Evolutionary conservation across 1,284 basidiomycete genomes (phyloP), one percentile per base, ranked within the genome.

Genomic region (Ceratorhiza oryzae-sativae): DNA sequence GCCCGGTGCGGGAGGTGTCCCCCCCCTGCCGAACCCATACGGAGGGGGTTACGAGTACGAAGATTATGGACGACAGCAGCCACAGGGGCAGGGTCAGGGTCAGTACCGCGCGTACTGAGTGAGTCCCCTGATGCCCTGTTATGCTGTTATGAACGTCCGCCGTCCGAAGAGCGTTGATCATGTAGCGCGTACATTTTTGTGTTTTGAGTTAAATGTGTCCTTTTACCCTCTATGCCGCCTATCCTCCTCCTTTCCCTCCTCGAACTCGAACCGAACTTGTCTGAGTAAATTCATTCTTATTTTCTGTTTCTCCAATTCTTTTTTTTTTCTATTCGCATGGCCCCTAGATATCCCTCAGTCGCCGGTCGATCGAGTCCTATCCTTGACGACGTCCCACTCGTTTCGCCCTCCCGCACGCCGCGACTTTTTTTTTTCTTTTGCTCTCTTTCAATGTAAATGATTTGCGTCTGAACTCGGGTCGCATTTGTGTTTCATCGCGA

Each of bases 141-240:
- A 68, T 68, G 65, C 32, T 34, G 20, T 70, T 45, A 70, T 45
- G 65, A 70, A 58, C 23, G 27, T 55, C 53, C 53, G 65, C 42
- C 41, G 27, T 55, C 53, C 53, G 65, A 39, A 36, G 53, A 46
- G 65, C 65, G 65, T 70, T 70, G 65, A 70, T 42, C 53, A 56
- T 70, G 65, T 70, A 70, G 65, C 65, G 65, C 65, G 65, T 70
- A 70, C 49, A 58, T 70, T 34, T n/a, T 4, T 70, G 53, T 70
- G 53, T 58, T 58, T 56, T 46, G 23, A 34, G 41, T 42, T 25
- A 46, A 46, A 42, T 61, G 59, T 61, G 59, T 61, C 53, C 53
- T 32, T 36, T 55, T n/a, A 30, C 32, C 41, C 59, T 60, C 58
- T 41, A 45, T 60, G 25, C 39, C 58, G 39, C 41, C 30, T 56